These are phyloP conservation scores for Blastobotrys persicus DNA, from an alignment of 1,139 yeast species.

Conservation along the genomic window DNA sequence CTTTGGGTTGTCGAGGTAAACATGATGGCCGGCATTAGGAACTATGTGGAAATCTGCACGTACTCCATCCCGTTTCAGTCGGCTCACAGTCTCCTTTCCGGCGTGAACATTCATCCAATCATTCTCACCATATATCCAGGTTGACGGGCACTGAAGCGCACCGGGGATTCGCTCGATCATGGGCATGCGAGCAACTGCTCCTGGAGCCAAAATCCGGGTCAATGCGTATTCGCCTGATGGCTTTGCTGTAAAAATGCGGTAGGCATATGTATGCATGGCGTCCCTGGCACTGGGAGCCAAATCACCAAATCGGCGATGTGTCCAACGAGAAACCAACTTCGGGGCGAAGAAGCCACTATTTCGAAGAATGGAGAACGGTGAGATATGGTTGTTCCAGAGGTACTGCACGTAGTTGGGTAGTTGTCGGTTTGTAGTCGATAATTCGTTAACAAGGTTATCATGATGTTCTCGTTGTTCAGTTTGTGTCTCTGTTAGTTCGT, in stretches of 20 bases:
- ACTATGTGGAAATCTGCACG: conserved; percentile 46
- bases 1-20: conserved; percentile 68
- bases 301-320: conserved; percentile 36
- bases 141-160: conserved; percentile 32
- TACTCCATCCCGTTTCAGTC: conserved; percentile 21
- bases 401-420: conserved; percentile 18
- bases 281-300: conserved; percentile 28
- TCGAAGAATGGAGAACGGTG: conserved; percentile 39
- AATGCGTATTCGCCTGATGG: conserved; percentile 64
- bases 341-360: conserved; percentile 39
- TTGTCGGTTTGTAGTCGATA: conserved; percentile 15
- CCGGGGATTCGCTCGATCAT: conserved; percentile 56
- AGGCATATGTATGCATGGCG: conserved; percentile 53
- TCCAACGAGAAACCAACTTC: conserved; percentile 39
- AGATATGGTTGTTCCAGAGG: conserved; percentile 40
- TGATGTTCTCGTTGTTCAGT: conserved; percentile 1
- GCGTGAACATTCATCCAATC: conserved; percentile 87
- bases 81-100: conserved; percentile 52
- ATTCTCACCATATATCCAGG: conserved; percentile 72
- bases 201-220: conserved; percentile 62
- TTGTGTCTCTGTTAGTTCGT: conserved; percentile 11
- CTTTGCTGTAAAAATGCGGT: conserved; percentile 56
- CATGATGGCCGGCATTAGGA: conserved; percentile 68
- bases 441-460: conserved; percentile 13
- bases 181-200: conserved; percentile 71